These are phyloP conservation scores for Botrytis elliptica DNA, from an alignment of 2,329 filamentous ascomycete species.

Conservation along the genomic window DNA sequence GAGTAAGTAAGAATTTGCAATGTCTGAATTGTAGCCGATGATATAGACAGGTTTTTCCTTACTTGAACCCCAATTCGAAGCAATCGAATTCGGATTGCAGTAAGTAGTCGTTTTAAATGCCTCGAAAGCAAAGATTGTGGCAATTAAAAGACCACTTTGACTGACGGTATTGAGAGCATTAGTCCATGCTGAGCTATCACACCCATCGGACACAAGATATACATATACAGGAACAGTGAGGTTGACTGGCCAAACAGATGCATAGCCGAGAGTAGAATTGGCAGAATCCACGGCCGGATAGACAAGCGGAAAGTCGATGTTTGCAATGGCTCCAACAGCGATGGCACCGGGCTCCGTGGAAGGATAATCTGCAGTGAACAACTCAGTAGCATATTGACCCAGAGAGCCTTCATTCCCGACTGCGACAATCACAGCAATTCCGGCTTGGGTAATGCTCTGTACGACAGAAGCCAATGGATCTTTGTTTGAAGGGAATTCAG, in stretches of 20 bases:
- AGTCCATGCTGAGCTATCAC: slow-evolving; percentile 23
- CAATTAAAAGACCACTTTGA: slow-evolving; percentile 19
- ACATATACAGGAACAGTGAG: slow-evolving; percentile 21
- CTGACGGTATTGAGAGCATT: slow-evolving; percentile 19
- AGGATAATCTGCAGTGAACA: slow-evolving; percentile 25
- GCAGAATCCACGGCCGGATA: slow-evolving; percentile 26
- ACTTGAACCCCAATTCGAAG: slow-evolving; percentile 10
- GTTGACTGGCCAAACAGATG: slow-evolving; percentile 27
- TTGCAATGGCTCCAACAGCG: slow-evolving; percentile 28
- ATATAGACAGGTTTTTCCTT: slow-evolving; percentile 20
- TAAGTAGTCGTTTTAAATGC: slow-evolving; percentile 3
- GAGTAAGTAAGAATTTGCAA: slow-evolving; percentile 24
- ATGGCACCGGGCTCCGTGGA: slow-evolving; percentile 25
- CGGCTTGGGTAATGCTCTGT: slow-evolving; percentile 21
- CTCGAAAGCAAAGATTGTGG: slow-evolving; percentile 28
- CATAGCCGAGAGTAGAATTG: slow-evolving; percentile 25
- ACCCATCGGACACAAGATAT: slow-evolving; percentile 24
- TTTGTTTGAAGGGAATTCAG: slow-evolving; percentile 5
- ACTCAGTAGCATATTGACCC: slow-evolving; percentile 17
- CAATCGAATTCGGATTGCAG: slow-evolving; percentile 21
- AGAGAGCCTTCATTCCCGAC: slow-evolving; percentile 25
- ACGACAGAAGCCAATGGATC: slow-evolving; percentile 23
- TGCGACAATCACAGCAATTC: slow-evolving; percentile 24
- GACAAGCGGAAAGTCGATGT: slow-evolving; percentile 27
- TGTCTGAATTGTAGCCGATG: slow-evolving; percentile 24